These are phyloP conservation scores for Amylostereum chailletii DNA, from an alignment of 1,284 basidiomycete species.

Conservation along the genomic window DNA sequence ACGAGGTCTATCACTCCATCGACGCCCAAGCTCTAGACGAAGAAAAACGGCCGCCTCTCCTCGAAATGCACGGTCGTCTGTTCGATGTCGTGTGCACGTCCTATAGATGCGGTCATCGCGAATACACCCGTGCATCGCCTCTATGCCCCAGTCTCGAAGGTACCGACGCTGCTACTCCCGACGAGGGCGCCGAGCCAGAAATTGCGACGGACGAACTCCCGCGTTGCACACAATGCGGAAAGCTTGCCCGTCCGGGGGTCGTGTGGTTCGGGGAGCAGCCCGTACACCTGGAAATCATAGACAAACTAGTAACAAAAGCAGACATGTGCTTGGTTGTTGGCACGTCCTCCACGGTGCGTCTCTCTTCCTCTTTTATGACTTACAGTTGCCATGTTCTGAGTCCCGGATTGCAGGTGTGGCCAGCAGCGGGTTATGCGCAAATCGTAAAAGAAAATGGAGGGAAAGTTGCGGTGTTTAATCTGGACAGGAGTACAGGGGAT, in stretches of 20 bases:
- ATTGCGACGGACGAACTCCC: conserved; percentile 41
- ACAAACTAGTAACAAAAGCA: conserved; percentile 34
- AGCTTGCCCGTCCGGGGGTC: conserved; percentile 48
- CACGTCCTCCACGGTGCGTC: conserved; percentile 49
- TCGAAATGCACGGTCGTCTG: conserved; percentile 62
- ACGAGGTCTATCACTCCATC: conserved; percentile 9
- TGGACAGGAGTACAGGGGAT: conserved; percentile 37
- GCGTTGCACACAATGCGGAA: conserved; percentile 39
- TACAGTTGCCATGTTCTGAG: not conserved
- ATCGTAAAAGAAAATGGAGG: conserved; percentile 29
- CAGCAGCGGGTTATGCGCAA: conserved; percentile 34
- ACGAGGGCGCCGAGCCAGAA: conserved; percentile 27
- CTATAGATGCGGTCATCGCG: conserved; percentile 29
- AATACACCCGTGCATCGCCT: conserved; percentile 35
- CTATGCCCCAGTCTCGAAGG: conserved; percentile 43
- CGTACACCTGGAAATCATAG: conserved; percentile 33
- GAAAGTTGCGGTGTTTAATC: conserved; percentile 53
- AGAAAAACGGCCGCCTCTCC: conserved; percentile 20
- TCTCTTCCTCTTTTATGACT: not conserved
- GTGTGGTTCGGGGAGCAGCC: conserved; percentile 61
- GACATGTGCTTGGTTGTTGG: conserved; percentile 58
- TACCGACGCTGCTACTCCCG: conserved; percentile 31
- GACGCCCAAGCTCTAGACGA: conserved; percentile 7
- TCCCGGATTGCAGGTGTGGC: conserved; percentile 28
- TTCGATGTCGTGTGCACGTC: conserved; percentile 48